phyloP scores from a whole-genome alignment of 768 basidiomycete genomes.

The Mycena albidolilacea region DNA sequence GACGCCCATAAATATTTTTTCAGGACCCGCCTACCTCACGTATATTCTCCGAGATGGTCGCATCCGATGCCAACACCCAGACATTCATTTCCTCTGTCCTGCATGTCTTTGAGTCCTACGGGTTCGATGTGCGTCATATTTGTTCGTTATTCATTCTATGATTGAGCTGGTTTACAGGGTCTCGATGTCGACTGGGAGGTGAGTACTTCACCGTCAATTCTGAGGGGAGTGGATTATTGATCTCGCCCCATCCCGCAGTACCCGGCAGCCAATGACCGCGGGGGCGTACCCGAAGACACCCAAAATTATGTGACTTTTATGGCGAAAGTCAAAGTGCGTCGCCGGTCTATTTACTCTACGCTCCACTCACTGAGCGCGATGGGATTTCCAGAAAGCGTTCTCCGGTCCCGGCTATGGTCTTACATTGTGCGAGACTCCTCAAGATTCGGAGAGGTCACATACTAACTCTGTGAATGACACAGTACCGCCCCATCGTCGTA shows the following conservation, averaged over 20 bases:
- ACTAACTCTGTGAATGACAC: too few species aligned
- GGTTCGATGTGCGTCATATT: slow-evolving; percentile 28
- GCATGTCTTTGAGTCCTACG: slow-evolving; percentile 14
- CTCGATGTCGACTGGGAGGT: slow-evolving; percentile 27
- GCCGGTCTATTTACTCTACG: neutral
- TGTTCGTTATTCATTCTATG: too few species aligned
- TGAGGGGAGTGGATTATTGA: too few species aligned
- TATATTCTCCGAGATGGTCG: slow-evolving; percentile 25
- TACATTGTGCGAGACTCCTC: slow-evolving; percentile 42
- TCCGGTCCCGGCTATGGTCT: slow-evolving; percentile 41
- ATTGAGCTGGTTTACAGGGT: slow-evolving; percentile 14
- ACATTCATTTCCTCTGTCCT: slow-evolving; percentile 14
- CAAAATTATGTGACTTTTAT: slow-evolving; percentile 44
- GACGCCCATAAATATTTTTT: too few species aligned
- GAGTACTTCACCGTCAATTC: too few species aligned
- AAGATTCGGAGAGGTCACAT: too few species aligned
- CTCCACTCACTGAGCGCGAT: neutral
- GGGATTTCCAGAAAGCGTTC: slow-evolving; percentile 34
- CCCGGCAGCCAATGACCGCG: slow-evolving; percentile 37
- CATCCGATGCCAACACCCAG: slow-evolving; percentile 18
- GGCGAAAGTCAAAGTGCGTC: slow-evolving; percentile 33
- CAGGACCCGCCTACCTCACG: slow-evolving; percentile 21
- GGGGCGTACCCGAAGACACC: slow-evolving; percentile 44
- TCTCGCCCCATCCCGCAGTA: slow-evolving; percentile 9
- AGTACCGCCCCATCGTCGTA: slow-evolving; percentile 45